Percentiles rank a stretch among this genome's conserved stretches.
These are phyloP conservation scores for Neurospora sp. DNA, from an alignment of 495 filamentous ascomycete genomes.

Conservation along the genomic window DNA sequence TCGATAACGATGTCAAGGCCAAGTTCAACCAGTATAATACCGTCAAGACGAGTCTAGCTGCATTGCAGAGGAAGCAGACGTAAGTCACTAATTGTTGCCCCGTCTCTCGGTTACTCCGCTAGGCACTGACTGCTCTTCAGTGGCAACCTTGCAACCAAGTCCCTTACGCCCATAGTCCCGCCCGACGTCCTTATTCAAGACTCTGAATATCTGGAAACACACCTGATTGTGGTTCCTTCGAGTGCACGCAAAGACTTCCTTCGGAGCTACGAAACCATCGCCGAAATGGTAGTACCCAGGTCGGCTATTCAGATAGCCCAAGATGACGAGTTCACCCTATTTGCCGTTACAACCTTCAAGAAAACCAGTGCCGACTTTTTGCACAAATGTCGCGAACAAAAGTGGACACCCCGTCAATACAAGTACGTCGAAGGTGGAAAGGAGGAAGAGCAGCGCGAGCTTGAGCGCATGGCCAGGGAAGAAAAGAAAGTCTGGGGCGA, in stretches of 20 bases:
- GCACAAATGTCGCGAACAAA: constrained; percentile 78
- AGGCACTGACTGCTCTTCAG: constrained; percentile 33
- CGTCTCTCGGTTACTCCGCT: neutral
- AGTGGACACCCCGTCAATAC: constrained; percentile 91
- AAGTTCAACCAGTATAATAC: constrained; percentile 91
- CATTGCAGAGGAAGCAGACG: constrained; percentile 78
- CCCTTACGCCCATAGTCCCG: constrained; percentile 76
- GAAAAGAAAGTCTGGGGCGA: constrained; percentile 85
- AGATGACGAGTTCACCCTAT: constrained; percentile 82
- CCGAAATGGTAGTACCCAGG: constrained; percentile 77
- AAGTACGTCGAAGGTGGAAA: constrained; percentile 82
- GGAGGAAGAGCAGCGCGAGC: constrained; percentile 77
- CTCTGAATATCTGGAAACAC: constrained; percentile 94
- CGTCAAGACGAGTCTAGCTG: constrained; percentile 68
- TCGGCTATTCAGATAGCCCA: constrained; percentile 65
- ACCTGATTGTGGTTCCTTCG: constrained; percentile 78
- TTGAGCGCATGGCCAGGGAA: constrained; percentile 65
- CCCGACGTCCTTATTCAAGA: constrained; percentile 69
- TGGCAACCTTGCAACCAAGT: constrained; percentile 89
- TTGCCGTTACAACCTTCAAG: constrained; percentile 86
- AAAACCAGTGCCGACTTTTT: constrained; percentile 78
- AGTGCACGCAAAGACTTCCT: constrained; percentile 75
- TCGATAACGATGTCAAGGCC: constrained; percentile 87
- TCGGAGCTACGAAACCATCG: constrained; percentile 75
- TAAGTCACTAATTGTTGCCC: constrained; percentile 29